phyloP scores from a whole-genome alignment of 139 green algal genomes.

The Penium margaritaceum region DNA sequence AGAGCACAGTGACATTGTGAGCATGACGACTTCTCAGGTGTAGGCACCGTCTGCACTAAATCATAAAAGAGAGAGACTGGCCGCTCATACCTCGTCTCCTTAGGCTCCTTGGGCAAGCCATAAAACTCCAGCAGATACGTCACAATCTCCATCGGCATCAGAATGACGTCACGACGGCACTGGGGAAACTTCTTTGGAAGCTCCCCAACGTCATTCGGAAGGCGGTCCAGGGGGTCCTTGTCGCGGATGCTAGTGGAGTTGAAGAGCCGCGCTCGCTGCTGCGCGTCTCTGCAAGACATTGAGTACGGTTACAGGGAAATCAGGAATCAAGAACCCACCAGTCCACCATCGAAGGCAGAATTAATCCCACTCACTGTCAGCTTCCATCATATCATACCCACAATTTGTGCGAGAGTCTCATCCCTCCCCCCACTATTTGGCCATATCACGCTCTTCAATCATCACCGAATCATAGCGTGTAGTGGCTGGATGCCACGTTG shows the following conservation, averaged over 20 bases:
- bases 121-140: neutral
- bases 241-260: conserved; percentile 7
- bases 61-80: too few species aligned
- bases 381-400: too few species aligned
- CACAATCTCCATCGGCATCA: neutral
- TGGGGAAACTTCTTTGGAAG: neutral
- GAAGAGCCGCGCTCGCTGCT: conserved; percentile 9
- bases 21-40: too few species aligned
- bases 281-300: neutral
- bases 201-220: conserved; percentile 3
- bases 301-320: neutral
- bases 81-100: neutral
- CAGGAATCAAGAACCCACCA: neutral
- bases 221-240: neutral
- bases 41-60: too few species aligned
- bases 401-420: too few species aligned
- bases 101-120: neutral
- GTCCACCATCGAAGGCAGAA: too few species aligned
- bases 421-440: too few species aligned
- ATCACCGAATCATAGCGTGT: neutral
- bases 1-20: too few species aligned
- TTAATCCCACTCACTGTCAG: neutral
- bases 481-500: too few species aligned
- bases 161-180: neutral
- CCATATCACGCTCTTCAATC: neutral